A percentile compares a stretch with the other conserved stretches of the same genome.
Conservation (phyloP, 2,329 filamentous ascomycete species). For the Phaeosphaeriaceae sp. region DNA sequence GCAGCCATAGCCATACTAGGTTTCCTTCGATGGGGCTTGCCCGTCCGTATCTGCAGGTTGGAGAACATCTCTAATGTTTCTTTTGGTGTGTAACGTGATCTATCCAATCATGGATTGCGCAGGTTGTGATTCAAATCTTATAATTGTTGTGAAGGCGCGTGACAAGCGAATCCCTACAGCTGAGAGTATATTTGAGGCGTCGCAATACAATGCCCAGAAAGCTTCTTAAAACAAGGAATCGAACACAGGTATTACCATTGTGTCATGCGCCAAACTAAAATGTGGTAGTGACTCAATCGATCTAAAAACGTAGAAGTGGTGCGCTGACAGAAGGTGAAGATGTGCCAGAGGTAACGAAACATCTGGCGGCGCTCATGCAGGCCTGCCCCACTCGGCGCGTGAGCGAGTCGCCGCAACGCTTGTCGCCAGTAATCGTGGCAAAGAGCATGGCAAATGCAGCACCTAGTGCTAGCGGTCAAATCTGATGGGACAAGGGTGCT, state of each 20-base stretch:
- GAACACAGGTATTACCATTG: not conserved
- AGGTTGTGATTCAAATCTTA: no score
- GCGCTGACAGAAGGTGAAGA: not conserved
- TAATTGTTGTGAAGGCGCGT: no score
- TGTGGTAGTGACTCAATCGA: not conserved
- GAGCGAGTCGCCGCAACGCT: slow-evolving; percentile 5
- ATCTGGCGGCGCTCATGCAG: slow-evolving; percentile 14
- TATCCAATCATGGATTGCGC: no score
- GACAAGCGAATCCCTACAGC: no score
- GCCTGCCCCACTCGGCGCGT: slow-evolving; percentile 9
- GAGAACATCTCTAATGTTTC: slow-evolving; percentile 16
- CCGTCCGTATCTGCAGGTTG: slow-evolving; percentile 26
- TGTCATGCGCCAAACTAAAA: not conserved
- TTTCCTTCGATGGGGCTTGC: slow-evolving; percentile 27
- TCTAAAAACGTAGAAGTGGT: no score
- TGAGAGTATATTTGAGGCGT: no score
- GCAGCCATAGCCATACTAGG: slow-evolving; percentile 29
- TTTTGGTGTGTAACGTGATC: not conserved
- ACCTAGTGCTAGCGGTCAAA: no score
- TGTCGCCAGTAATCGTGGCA: not conserved
- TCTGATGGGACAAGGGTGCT: no score
- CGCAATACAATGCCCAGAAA: not conserved
- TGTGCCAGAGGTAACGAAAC: slow-evolving; percentile 12
- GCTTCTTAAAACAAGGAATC: not conserved
- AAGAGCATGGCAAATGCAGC: no score